A percentile compares a stretch with the other conserved stretches of the same genome.
Evolutionary conservation across 768 basidiomycete genomes (phyloP).

Genomic region (Panaeolus cyanescens): DNA sequence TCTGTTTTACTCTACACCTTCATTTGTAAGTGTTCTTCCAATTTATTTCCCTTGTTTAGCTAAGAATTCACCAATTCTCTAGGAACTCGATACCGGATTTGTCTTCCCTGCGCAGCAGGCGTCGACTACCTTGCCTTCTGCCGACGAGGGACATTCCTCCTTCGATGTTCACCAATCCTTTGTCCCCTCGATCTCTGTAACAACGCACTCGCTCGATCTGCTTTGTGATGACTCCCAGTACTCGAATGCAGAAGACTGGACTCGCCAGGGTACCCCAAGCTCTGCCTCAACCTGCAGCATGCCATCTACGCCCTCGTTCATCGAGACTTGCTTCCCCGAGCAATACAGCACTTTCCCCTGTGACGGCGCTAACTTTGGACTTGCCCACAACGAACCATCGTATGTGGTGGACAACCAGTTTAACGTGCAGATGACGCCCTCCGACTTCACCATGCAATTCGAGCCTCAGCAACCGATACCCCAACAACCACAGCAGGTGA

Average conservation of each 20-base stretch:
- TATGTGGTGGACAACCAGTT: constrained; percentile 21
- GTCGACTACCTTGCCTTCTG: constrained; percentile 20
- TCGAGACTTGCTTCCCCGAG: constrained; percentile 28
- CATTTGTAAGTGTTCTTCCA: constrained; percentile 40
- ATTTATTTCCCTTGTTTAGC: background rate
- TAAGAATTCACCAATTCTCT: background rate
- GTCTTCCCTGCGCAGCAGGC: constrained; percentile 34
- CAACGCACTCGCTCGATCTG: constrained; percentile 10
- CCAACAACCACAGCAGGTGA: background rate
- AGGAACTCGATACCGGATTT: constrained; percentile 41
- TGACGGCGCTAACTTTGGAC: constrained; percentile 13
- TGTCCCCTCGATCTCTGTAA: constrained; percentile 18
- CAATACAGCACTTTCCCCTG: constrained; percentile 24
- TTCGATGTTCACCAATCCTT: constrained; percentile 18
- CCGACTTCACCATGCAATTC: constrained; percentile 3
- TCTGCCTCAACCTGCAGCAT: constrained; percentile 35
- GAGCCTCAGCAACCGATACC: background rate
- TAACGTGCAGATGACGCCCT: background rate
- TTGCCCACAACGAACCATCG: constrained; percentile 26
- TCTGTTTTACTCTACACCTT: constrained; percentile 39
- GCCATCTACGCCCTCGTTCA: constrained; percentile 42
- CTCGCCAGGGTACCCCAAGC: constrained; percentile 42
- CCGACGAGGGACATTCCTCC: background rate
- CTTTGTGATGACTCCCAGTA: constrained; percentile 40
- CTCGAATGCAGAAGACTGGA: constrained; percentile 39